Evolutionary conservation across 2,329 filamentous ascomycete genomes (phyloP).

Genomic region (Trichoderma cornu-damae): DNA sequence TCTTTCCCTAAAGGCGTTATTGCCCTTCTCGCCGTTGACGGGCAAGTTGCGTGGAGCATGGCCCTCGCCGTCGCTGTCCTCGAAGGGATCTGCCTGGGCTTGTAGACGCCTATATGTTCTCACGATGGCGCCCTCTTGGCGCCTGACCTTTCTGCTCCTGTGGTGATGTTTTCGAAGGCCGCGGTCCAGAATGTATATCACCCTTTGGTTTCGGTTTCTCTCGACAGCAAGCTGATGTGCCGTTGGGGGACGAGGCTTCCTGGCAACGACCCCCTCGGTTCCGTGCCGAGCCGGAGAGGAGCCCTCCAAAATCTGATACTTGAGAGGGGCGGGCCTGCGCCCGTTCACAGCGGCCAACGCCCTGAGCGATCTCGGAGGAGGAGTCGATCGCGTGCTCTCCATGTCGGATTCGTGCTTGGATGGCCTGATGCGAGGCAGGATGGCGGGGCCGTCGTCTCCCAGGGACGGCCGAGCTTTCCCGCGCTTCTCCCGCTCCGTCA

Average conservation of each 20-base stretch:
- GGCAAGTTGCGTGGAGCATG: slow-evolving; percentile 32
- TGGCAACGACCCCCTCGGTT: slow-evolving; percentile 51
- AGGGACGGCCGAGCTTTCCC: slow-evolving; percentile 36
- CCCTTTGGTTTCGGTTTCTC: slow-evolving; percentile 69
- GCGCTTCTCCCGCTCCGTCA: slow-evolving; percentile 58
- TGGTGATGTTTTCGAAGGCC: slow-evolving; percentile 64
- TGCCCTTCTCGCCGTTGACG: slow-evolving; percentile 28
- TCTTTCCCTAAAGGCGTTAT: slow-evolving; percentile 46
- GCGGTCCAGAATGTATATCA: slow-evolving; percentile 77
- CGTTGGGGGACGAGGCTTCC: slow-evolving; percentile 69
- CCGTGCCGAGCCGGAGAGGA: slow-evolving; percentile 54
- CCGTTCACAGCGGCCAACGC: slow-evolving; percentile 25
- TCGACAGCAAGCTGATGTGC: slow-evolving; percentile 79
- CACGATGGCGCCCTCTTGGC: slow-evolving; percentile 60
- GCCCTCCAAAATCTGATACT: slow-evolving; percentile 56
- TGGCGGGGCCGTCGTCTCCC: slow-evolving; percentile 52
- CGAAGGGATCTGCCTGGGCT: slow-evolving; percentile 49
- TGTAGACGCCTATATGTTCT: slow-evolving; percentile 62
- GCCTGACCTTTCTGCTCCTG: slow-evolving; percentile 55
- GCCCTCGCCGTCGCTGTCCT: slow-evolving; percentile 59
- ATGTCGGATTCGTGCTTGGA: slow-evolving; percentile 53
- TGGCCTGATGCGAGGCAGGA: slow-evolving; percentile 58
- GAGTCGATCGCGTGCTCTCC: slow-evolving; percentile 42
- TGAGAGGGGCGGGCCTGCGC: slow-evolving; percentile 46
- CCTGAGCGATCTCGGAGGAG: slow-evolving; percentile 35